Evolutionary conservation across 768 basidiomycete genomes (phyloP), one percentile per base, ranked within the genome.

Genomic region (Tylopilus sp.): DNA sequence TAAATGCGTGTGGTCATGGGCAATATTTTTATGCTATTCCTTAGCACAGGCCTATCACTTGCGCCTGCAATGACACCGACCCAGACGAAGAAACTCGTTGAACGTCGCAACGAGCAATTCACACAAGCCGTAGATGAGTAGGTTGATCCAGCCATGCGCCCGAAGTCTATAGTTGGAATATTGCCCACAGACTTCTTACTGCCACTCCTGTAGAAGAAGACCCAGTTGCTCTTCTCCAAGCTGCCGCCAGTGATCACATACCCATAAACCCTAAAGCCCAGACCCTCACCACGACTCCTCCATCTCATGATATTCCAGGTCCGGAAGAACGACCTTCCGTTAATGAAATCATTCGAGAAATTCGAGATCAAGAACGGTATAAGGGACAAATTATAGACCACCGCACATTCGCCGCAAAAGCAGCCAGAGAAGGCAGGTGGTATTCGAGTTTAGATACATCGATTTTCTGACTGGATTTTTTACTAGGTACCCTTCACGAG

Each of bases 61-160:
- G 58, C 57, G 3, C 66, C 64, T 50, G 55, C 81, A 5, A 63
- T 85, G 55, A 78, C 80, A 0, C 79, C 83, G 8, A 70, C 74
- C 9, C 80, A 79, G 18, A 74, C 81, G 18, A 86, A 86, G 59
- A 86, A 83, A 51, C 74, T 93, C 3, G 77, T 93, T 33, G 82
- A 86, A 57, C 79, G 77, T 54, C 73, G 91, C 45, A 90, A 92
- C 55, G 70, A 77, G 33, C 71, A 75, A 40, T 94, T 90, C 61
- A 64, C 65, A 10, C 63, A 75, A 38, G 87, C 90, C 26, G 77
- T 91, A 12, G 73, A 86, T 47, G 88, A 91, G 86, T 88, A 67
- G 31, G 73, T 57, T n/a, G 53, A 3, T 20, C 22, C 7, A 8
- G n/a, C 48, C n/a, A 45, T 28, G 17, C 28, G 20, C 3, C 5